A percentile compares a stretch with the other conserved stretches of the same genome.
Conservation (phyloP, 768 basidiomycete genomes). For the Termitomyces sp. region DNA sequence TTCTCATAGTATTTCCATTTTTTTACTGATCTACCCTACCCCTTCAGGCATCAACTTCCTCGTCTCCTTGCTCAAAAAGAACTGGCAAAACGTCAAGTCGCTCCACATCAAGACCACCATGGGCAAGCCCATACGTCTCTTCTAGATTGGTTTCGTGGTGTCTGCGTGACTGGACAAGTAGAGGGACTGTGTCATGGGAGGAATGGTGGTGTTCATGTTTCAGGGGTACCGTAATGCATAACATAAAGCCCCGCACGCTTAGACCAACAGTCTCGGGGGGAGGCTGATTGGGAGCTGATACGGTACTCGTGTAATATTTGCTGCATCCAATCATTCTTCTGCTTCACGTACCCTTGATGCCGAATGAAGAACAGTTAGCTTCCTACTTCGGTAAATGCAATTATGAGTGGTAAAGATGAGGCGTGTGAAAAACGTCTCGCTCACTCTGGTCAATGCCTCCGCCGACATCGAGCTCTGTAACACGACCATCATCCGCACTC, state of each 20-base stretch:
- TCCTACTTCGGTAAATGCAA: too few species aligned
- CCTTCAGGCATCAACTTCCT: constrained; percentile 96
- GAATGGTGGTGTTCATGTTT: constrained; percentile 13
- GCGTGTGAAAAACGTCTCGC: constrained; percentile 2
- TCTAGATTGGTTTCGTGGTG: constrained; percentile 41
- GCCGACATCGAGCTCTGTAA: constrained; percentile 17
- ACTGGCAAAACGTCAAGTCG: constrained; percentile 99
- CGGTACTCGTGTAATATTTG: constrained; percentile 21
- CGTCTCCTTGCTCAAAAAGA: constrained; percentile 98
- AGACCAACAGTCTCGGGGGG: constrained; percentile 78
- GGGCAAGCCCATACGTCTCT: constrained; percentile 96
- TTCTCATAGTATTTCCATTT: neutral
- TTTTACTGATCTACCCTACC: constrained; percentile 1
- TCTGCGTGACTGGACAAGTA: neutral
- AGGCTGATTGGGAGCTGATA: constrained; percentile 90
- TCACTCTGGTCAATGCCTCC: constrained; percentile 11
- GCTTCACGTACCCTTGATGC: neutral
- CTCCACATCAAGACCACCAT: constrained; percentile 98
- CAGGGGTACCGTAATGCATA: constrained; percentile 62
- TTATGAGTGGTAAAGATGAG: too few species aligned
- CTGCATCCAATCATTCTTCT: constrained; percentile 1
- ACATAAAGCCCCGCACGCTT: constrained; percentile 99
- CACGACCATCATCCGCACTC: constrained; percentile 38
- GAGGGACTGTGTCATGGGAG: constrained; percentile 12
- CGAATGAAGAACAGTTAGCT: neutral